Base-by-base conservation (phyloP, 805 yeast species). In the Candida corydali region DNA sequence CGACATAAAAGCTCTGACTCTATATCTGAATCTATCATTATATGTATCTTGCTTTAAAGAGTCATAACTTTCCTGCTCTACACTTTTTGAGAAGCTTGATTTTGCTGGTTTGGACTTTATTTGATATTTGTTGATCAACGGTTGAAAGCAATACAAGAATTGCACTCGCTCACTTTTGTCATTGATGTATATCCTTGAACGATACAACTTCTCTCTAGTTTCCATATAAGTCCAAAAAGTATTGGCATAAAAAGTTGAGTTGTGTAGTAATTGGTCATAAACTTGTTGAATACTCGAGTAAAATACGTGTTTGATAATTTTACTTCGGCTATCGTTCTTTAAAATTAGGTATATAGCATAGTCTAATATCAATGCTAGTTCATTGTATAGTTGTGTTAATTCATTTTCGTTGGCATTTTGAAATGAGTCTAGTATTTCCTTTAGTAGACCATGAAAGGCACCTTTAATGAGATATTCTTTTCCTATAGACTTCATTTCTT, bases 191-290 rank as follows among this genome's bases (percentile, higher is more conserved):
- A 65, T 46, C 8, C 49, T 43, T 4, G 40, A 31, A 18, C 42
- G 30, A 7, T 66, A 48, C n/a, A 47, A 14, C 5, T 27, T 25
- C n/a, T 45, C 42, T 27, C 72, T 48, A 6, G 65, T 35, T 38
- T 67, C 73, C 38, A 68, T 36, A 38, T 56, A 66, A 28, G 43
- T 32, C 72, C 73, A 68, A 43, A 68, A 66, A 16, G 31, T 32
- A 3, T 53, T 54, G 8, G 55, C 43, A 16, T 43, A 39, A 8
- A 36, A 30, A 1, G 57, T 45, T 6, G 61, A 49, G 3, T 52
- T 36, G 17, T 48, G 45, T 22, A 51, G 47, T 17, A 60, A 43
- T 17, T 49, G 37, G 6, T 53, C 51, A 51, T 51, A 51, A 6
- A 57, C 38, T 18, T 42, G 49, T 7, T 55, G 51, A 12, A 59